These are phyloP conservation scores for Neolentinus lepideus DNA, from an alignment of 1,284 basidiomycete species.

Conservation along the genomic window DNA sequence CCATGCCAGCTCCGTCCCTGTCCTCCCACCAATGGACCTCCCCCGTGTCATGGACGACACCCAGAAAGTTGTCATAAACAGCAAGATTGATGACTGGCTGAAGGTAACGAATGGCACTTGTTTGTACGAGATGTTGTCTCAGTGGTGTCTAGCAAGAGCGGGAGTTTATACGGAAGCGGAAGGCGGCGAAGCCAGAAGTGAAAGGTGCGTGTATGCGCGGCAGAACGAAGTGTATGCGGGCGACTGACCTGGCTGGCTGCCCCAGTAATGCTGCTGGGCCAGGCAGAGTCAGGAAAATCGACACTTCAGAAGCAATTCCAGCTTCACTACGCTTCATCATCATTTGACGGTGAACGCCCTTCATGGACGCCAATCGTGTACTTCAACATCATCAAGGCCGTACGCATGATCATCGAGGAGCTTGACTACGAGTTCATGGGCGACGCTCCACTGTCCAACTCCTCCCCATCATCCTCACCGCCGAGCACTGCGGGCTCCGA, in stretches of 20 bases:
- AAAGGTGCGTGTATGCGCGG: not conserved
- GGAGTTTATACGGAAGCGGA: not conserved
- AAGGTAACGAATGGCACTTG: not conserved
- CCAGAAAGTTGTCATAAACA: not conserved
- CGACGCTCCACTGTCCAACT: conserved; percentile 16
- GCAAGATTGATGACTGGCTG: not conserved
- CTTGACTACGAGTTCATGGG: conserved; percentile 50
- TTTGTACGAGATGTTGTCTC: not conserved
- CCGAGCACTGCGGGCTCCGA: conserved; percentile 7
- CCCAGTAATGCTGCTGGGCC: conserved; percentile 52
- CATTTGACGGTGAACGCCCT: conserved; percentile 61
- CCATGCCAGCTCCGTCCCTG: conserved; percentile 1
- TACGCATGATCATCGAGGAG: conserved; percentile 69
- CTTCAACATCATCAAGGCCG: conserved; percentile 73
- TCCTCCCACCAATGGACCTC: not conserved
- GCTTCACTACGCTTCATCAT: conserved; percentile 63
- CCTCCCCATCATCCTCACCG: conserved; percentile 12
- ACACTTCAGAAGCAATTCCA: conserved; percentile 79
- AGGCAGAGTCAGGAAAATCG: conserved; percentile 76
- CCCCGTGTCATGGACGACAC: not conserved
- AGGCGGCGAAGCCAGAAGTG: not conserved
- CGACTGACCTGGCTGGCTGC: not conserved
- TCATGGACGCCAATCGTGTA: conserved; percentile 75
- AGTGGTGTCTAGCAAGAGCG: not conserved
- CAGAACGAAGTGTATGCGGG: not conserved